Percentiles rank a stretch among this genome's conserved stretches.
Evolutionary conservation across 371 early-diverging fungal genomes (phyloP).

Genomic region (Mucor sp.): DNA sequence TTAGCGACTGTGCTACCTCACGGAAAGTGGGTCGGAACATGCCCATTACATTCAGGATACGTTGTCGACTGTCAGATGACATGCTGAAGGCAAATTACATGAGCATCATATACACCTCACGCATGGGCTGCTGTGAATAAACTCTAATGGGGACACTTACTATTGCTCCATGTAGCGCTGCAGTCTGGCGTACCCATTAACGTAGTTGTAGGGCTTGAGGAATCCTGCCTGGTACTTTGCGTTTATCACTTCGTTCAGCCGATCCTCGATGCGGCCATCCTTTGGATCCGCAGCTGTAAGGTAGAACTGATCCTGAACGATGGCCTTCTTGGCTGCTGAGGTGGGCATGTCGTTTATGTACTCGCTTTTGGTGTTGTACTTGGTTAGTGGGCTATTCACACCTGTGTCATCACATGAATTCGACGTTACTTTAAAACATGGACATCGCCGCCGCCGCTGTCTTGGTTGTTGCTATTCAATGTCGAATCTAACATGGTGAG

Average conservation of each 20-base stretch:
- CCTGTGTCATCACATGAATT: neutral
- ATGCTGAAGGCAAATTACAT: constrained; percentile 45
- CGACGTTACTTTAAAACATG: constrained; percentile 12
- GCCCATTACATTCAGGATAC: constrained; percentile 85
- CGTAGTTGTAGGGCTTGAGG: constrained; percentile 93
- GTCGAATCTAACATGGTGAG: neutral
- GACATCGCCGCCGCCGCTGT: constrained; percentile 1
- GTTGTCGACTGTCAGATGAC: constrained; percentile 71
- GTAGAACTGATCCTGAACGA: constrained; percentile 71
- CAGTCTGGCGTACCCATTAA: constrained; percentile 84
- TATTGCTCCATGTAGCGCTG: constrained; percentile 88
- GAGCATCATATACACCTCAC: neutral
- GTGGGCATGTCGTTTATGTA: constrained; percentile 9
- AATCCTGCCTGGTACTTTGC: constrained; percentile 94
- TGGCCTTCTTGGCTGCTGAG: constrained; percentile 5
- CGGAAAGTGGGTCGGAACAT: constrained; percentile 87
- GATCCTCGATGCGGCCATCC: constrained; percentile 80
- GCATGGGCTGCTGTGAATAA: neutral
- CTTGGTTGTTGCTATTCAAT: constrained; percentile 6
- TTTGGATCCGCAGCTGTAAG: constrained; percentile 88
- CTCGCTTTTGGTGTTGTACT: neutral
- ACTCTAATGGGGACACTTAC: constrained; percentile 31
- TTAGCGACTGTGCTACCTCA: constrained; percentile 80
- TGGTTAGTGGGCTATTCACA: neutral
- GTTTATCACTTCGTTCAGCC: constrained; percentile 84